Conservation (phyloP, 2,329 filamentous ascomycete genomes). For the Colletotrichum sp. region DNA sequence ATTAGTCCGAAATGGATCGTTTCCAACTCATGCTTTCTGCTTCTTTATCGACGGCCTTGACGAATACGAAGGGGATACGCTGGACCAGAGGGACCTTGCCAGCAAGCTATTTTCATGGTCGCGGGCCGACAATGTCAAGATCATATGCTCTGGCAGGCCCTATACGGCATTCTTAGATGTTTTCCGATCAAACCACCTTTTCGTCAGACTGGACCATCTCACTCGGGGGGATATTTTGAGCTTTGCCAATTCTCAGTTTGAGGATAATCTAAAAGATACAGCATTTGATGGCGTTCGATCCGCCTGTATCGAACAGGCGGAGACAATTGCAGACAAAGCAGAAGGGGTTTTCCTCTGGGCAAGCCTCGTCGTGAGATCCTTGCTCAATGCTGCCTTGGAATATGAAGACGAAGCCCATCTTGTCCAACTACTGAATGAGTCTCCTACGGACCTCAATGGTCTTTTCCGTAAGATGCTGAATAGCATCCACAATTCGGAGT, state of each 20-base stretch:
- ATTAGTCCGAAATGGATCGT: rapidly evolving
- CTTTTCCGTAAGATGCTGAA: rapidly evolving
- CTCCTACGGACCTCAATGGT: background rate
- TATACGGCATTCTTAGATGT: background rate
- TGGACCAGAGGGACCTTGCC: background rate
- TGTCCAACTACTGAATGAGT: background rate
- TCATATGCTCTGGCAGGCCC: background rate
- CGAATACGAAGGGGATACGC: background rate
- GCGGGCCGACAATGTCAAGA: background rate
- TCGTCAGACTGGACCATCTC: background rate
- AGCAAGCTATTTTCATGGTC: background rate
- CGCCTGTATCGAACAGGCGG: rapidly evolving
- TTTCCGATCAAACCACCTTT: rapidly evolving
- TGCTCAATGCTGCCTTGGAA: background rate
- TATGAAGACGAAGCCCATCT: background rate
- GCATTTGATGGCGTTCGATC: background rate
- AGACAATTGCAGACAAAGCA: rapidly evolving
- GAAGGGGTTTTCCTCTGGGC: background rate
- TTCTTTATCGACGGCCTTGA: background rate
- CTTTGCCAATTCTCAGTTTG: background rate
- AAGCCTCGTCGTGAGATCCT: background rate
- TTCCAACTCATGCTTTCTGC: background rate
- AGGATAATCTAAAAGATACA: background rate
- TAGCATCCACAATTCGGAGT: rapidly evolving
- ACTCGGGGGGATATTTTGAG: rapidly evolving